A percentile compares a stretch with the other conserved stretches of the same genome.
These are phyloP conservation scores for Baudoinia panamericana DNA, from an alignment of 495 filamentous ascomycete species.

Conservation along the genomic window DNA sequence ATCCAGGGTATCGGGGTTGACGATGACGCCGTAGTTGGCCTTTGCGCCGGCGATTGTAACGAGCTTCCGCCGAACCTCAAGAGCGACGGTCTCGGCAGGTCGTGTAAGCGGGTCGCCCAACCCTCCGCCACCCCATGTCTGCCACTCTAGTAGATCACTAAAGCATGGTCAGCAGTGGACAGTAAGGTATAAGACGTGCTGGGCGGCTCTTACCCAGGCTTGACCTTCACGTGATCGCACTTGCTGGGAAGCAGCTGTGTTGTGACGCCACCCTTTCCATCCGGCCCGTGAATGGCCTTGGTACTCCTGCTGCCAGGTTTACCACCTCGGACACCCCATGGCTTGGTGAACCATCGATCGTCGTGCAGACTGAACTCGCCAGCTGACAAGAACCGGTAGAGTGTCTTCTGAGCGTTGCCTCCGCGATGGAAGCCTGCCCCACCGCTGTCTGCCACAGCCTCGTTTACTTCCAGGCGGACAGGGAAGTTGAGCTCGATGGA, in stretches of 20 bases:
- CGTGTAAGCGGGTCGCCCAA: conserved; percentile 39
- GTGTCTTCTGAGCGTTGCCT: conserved; percentile 37
- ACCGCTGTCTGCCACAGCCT: conserved; percentile 38
- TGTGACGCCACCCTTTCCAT: conserved; percentile 24
- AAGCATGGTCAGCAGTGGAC: neutral
- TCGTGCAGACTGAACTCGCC: conserved; percentile 39
- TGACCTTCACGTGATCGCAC: conserved; percentile 37
- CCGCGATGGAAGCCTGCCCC: conserved; percentile 37
- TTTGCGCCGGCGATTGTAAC: conserved; percentile 37
- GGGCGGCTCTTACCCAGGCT: conserved; percentile 25
- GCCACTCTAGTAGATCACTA: conserved; percentile 39
- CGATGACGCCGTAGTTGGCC: conserved; percentile 33
- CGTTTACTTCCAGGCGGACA: conserved; percentile 37
- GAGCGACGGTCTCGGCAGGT: conserved; percentile 33
- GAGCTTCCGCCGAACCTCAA: conserved; percentile 36
- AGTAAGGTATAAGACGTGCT: no score
- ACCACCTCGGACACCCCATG: conserved; percentile 38
- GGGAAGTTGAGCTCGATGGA: conserved; percentile 40
- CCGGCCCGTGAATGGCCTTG: conserved; percentile 34
- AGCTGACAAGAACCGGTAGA: conserved; percentile 35
- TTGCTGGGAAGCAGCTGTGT: conserved; percentile 31
- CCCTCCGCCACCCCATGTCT: conserved; percentile 41
- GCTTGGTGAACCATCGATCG: conserved; percentile 41
- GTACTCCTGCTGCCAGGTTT: conserved; percentile 34
- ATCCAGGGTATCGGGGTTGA: conserved; percentile 25